A percentile compares a stretch with the other conserved stretches of the same genome.
Conservation (phyloP, 1,284 basidiomycete genomes). For the Pseudomicrostroma phylloplanum region DNA sequence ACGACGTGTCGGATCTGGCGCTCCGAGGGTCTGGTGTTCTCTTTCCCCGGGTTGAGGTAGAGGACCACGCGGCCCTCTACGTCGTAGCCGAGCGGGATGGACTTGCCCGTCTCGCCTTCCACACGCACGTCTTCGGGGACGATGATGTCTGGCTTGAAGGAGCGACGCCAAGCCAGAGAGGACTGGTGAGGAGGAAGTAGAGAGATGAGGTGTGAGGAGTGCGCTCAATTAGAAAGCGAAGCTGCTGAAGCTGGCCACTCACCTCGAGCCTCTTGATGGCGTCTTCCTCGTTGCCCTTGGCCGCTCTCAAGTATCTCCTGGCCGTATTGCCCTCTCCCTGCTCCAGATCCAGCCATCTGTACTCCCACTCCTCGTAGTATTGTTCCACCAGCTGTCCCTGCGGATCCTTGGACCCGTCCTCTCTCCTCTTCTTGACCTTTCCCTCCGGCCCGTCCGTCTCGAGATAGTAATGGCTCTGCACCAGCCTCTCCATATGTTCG, state of each 20-base stretch:
- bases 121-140: slow-evolving; percentile 31
- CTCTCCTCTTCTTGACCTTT: neutral
- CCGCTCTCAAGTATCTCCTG: neutral
- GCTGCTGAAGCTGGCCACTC: no score
- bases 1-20: slow-evolving; percentile 45
- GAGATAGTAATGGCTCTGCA: neutral
- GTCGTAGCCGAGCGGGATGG: slow-evolving; percentile 45
- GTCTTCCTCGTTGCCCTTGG: neutral
- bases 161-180: slow-evolving; percentile 44
- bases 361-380: slow-evolving; percentile 4
- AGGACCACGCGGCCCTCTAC: slow-evolving; percentile 37
- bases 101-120: slow-evolving; percentile 45
- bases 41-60: slow-evolving; percentile 43
- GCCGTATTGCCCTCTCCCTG: neutral
- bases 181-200: slow-evolving; percentile 8
- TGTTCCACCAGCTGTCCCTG: neutral
- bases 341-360: neutral
- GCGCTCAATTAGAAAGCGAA: no score
- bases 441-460: neutral
- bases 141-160: slow-evolving; percentile 44
- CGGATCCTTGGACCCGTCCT: neutral
- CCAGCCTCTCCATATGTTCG: neutral
- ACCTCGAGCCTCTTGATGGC: slow-evolving; percentile 2
- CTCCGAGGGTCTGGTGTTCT: slow-evolving; percentile 40
- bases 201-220: no score